Base-by-base conservation (phyloP, 139 green algal species). In the Trebouxia sp. region DNA sequence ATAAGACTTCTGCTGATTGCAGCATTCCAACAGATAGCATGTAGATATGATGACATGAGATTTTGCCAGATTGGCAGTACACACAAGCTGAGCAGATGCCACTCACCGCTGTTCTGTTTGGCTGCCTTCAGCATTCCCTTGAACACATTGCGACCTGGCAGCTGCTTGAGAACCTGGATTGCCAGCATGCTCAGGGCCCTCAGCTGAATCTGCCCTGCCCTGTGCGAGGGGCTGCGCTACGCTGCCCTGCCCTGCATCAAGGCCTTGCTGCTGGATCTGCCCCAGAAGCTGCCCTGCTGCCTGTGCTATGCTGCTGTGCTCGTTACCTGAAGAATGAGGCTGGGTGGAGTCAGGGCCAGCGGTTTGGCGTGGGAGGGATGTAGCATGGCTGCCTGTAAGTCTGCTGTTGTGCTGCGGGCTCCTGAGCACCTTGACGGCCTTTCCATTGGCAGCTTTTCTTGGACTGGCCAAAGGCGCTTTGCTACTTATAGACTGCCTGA, bases 111-210 rank as follows among this genome's bases (percentile, higher is more conserved):
- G 50, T 17, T 22, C 50, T 22, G 26, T 58, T n/a, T n/a, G n/a
- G n/a, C n/a, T n/a, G n/a, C n/a, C n/a, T n/a, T n/a, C n/a, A n/a
- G n/a, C n/a, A n/a, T n/a, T n/a, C n/a, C n/a, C n/a, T n/a, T n/a
- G n/a, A n/a, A n/a, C n/a, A n/a, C n/a, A n/a, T n/a, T n/a, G n/a
- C n/a, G n/a, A n/a, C n/a, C n/a, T n/a, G n/a, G 69, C 69, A 39
- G 69, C 69, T 20, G 69, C 69, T 26, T 77, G 69, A 24, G 69
- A 77, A 7, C 69, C 69, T 9, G 69, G 69, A 24, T 77, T 77
- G 41, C 41, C 43, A 38, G 38, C 69, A 51, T 41, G 69, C n/a
- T 77, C 37, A 17, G 39, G 6, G 24, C 69, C 69, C 42, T 77
- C 69, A 20, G 39, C 26, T 17, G 9, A 10, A 6, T 38, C 66